Conservation (phyloP, 805 yeast species). For the Saccharomycopsis sp. region DNA sequence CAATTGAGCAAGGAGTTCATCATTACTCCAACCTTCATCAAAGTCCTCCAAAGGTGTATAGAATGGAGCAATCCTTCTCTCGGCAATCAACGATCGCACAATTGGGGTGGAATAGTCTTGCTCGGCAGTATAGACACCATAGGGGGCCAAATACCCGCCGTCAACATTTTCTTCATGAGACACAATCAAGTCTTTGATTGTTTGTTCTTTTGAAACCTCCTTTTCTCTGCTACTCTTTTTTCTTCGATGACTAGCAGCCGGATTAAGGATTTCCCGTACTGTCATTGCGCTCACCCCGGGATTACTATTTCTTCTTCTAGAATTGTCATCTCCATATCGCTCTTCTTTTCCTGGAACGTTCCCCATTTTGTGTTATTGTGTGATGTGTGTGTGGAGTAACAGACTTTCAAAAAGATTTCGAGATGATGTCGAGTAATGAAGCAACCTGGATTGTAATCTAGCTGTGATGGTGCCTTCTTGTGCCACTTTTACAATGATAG, state of each 20-base stretch:
- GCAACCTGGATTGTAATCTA: too few species aligned
- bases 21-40: constrained; percentile 62
- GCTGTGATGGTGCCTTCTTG: too few species aligned
- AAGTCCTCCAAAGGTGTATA: constrained; percentile 82
- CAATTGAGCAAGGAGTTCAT: constrained; percentile 48
- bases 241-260: constrained; percentile 25
- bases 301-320: constrained; percentile 17
- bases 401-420: too few species aligned
- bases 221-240: constrained; percentile 44
- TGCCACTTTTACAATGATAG: too few species aligned
- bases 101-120: constrained; percentile 64
- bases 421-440: too few species aligned
- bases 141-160: constrained; percentile 91
- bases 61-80: constrained; percentile 78
- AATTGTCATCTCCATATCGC: constrained; percentile 10
- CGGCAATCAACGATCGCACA: constrained; percentile 62
- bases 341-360: constrained; percentile 40
- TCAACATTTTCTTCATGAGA: constrained; percentile 66
- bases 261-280: constrained; percentile 25
- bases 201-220: constrained; percentile 43
- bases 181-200: constrained; percentile 49
- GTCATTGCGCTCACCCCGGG: constrained; percentile 21
- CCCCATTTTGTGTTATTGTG: constrained; percentile 38
- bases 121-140: constrained; percentile 72
- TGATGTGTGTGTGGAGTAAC: too few species aligned